Evolutionary conservation across 371 early-diverging fungal species (phyloP), one percentile per base, ranked within the genome.

Genomic region (Smittium culicis): DNA sequence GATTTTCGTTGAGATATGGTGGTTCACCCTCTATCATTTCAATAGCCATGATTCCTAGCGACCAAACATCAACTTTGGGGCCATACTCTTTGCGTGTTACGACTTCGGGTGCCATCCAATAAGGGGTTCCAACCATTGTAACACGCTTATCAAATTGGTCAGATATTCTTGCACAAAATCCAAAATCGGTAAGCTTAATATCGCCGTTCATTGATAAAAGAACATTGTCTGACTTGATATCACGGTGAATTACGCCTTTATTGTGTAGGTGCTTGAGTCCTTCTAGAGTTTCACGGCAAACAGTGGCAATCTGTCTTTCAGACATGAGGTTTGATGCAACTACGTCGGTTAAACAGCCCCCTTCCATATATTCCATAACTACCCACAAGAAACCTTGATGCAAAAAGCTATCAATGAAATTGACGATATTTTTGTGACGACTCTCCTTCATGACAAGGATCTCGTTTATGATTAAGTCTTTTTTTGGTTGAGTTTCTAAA

Each of bases 301-400:
- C 91, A 8, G 91, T 86, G 16, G 94, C 94, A 69, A 96, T 95
- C 72, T 95, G 94, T 11, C 88, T 89, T 76, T 96, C 97, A 24
- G 89, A 88, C 93, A 96, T 92, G 81, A 88, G 88, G 73, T 88
- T 93, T 66, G 80, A 85, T 0, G 92, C 92, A 25, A 96, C 92
- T 16, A 90, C 91, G 68, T 92, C 93, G 0, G 94, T 96, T 66
- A 96, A 75, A 64, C 89, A 85, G 25, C 96, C 96, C 34, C 94
- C 96, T 72, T 93, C 94, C 96, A 96, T 96, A 71, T 93, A 96
- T 79, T 96, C 96, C 94, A 94, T 96, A 28, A 94, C 86, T 1
- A 88, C 88, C 94, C 93, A 94, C 24, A 94, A 80, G 70, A 93
- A 92, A n/a, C 88, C 90, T 35, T 85, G 81, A 79, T 80, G 86